phyloP scores from a whole-genome alignment of 2,329 filamentous ascomycete genomes.

The Chalaropsis ovoidea region DNA sequence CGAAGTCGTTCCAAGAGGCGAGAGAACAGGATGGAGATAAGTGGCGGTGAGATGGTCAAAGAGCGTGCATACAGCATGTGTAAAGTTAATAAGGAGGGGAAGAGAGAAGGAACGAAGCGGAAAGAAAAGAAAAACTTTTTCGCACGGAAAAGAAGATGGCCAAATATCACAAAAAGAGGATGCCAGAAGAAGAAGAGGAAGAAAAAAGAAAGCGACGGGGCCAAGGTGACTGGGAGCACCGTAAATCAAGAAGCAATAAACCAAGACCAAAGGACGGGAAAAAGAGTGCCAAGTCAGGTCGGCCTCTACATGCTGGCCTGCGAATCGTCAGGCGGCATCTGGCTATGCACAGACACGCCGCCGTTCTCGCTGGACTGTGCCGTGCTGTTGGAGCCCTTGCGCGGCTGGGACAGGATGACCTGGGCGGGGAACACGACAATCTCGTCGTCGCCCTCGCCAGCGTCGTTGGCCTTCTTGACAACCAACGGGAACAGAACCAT shows the following conservation, averaged over 20 bases:
- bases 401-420: conserved; percentile 61
- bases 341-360: conserved; percentile 33
- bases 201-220: not conserved
- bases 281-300: not conserved
- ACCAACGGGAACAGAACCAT: conserved; percentile 93
- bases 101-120: not conserved
- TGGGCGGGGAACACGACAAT: conserved; percentile 92
- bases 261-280: conserved; percentile 6
- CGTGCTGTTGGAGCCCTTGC: conserved; percentile 32
- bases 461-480: conserved; percentile 88
- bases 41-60: conserved; percentile 3
- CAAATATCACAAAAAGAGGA: conserved; percentile 10
- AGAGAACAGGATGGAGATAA: not conserved
- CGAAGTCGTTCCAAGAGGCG: not conserved
- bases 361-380: conserved; percentile 46
- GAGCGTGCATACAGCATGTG: not conserved
- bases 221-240: conserved; percentile 21
- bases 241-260: conserved; percentile 7
- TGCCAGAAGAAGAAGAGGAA: not conserved
- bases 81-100: not conserved
- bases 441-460: conserved; percentile 80
- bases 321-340: conserved; percentile 31
- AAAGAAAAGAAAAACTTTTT: not conserved
- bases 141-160: conserved; percentile 12
- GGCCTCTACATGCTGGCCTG: conserved; percentile 31